Evolutionary conservation across 495 filamentous ascomycete species (phyloP).

Genomic region (Cercophora scortea): DNA sequence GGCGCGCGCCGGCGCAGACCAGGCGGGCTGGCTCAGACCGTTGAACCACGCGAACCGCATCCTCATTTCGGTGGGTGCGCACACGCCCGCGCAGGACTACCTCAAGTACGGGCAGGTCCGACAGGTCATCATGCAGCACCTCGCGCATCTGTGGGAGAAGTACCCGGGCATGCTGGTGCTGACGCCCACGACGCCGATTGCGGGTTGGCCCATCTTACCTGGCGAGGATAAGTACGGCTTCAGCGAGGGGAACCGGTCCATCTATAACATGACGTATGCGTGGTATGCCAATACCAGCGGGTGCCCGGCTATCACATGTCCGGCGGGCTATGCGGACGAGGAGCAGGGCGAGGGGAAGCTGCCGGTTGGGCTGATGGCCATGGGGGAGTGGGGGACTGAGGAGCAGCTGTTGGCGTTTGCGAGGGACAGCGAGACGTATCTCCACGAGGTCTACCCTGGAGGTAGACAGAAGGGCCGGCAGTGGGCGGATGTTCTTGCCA

Average conservation of each 20-base stretch:
- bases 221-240: conserved; percentile 55
- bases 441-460: conserved; percentile 27
- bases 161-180: conserved; percentile 74
- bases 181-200: conserved; percentile 68
- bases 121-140: conserved; percentile 72
- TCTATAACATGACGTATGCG: conserved; percentile 81
- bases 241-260: conserved; percentile 60
- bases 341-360: conserved; percentile 34
- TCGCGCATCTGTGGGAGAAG: conserved; percentile 60
- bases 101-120: conserved; percentile 68
- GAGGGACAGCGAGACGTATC: conserved; percentile 52
- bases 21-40: conserved; percentile 15
- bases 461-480: conserved; percentile 30
- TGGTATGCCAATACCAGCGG: conserved; percentile 83
- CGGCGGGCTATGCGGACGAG: conserved; percentile 63
- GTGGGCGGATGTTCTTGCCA: conserved; percentile 34
- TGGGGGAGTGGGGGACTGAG: conserved; percentile 83
- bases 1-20: conserved; percentile 12
- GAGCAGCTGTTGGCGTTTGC: conserved; percentile 72
- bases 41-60: conserved; percentile 68
- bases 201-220: conserved; percentile 57
- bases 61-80: conserved; percentile 54
- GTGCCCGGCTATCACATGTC: conserved; percentile 68
- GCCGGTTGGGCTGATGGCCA: conserved; percentile 83
- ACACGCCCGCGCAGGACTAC: conserved; percentile 62